These are phyloP conservation scores for Tylopilus rubrobrunneus DNA, from an alignment of 768 basidiomycete genomes.

Conservation along the genomic window DNA sequence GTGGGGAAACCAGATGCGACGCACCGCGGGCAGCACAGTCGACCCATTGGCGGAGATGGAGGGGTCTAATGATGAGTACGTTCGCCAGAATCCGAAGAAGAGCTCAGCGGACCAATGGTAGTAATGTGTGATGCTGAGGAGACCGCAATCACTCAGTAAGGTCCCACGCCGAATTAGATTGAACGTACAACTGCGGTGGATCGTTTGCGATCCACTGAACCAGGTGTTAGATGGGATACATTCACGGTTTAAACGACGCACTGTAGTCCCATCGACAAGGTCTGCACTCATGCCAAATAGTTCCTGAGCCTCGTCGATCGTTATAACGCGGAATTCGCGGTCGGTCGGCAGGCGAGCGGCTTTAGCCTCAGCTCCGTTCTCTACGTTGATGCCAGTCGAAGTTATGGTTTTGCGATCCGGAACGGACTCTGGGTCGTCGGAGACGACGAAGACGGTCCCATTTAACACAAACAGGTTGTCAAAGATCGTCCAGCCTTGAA, in stretches of 20 bases:
- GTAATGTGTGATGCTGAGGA: slow-evolving; percentile 76
- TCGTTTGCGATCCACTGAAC: slow-evolving; percentile 77
- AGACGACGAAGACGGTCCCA: slow-evolving; percentile 79
- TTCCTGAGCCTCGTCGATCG: slow-evolving; percentile 56
- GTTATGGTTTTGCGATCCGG: slow-evolving; percentile 68
- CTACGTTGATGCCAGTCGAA: slow-evolving; percentile 62
- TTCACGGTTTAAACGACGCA: slow-evolving; percentile 27
- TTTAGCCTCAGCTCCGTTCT: slow-evolving; percentile 52
- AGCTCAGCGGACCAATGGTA: slow-evolving; percentile 94
- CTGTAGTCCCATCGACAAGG: slow-evolving; percentile 74
- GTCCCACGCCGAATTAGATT: neutral
- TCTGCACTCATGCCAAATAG: slow-evolving; percentile 74
- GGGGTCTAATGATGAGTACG: slow-evolving; percentile 79
- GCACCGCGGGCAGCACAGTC: slow-evolving; percentile 68
- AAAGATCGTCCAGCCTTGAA: slow-evolving; percentile 84
- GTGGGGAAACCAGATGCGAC: slow-evolving; percentile 74
- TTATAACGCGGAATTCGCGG: slow-evolving; percentile 74
- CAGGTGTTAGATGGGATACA: slow-evolving; percentile 1
- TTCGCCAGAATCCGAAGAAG: slow-evolving; percentile 89
- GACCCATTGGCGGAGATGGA: slow-evolving; percentile 60
- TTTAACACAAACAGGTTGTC: slow-evolving; percentile 80
- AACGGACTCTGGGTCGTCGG: slow-evolving; percentile 60
- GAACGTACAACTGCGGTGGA: slow-evolving; percentile 73
- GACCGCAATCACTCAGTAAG: neutral
- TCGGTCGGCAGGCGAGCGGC: slow-evolving; percentile 67